Percentiles rank a stretch among this genome's conserved stretches.
Evolutionary conservation across 352 stramenopile species (phyloP).

Genomic region (Globisporangium solare): DNA sequence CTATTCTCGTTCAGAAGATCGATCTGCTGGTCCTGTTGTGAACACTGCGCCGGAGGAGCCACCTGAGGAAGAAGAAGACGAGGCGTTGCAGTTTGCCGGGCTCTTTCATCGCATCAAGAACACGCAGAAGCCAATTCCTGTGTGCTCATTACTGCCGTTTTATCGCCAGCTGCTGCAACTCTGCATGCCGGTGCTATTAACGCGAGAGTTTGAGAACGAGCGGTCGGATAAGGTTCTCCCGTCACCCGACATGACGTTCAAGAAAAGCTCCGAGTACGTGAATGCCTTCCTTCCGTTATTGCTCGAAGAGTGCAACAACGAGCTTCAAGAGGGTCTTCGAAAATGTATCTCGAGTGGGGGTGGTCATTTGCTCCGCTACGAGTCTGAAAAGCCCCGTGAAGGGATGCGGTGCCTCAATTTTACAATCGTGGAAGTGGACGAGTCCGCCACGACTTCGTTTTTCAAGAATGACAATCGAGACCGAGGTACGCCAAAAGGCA

Average conservation of each 20-base stretch:
- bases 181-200: constrained; percentile 70
- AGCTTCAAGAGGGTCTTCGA: constrained; percentile 66
- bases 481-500: constrained; percentile 40
- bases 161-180: constrained; percentile 77
- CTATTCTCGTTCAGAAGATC: constrained; percentile 1
- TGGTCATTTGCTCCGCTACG: constrained; percentile 68
- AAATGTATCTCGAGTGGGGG: constrained; percentile 33
- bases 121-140: constrained; percentile 65
- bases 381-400: constrained; percentile 76
- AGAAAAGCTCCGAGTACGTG: constrained; percentile 67
- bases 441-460: constrained; percentile 18
- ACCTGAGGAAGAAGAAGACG: constrained; percentile 36
- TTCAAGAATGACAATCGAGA: constrained; percentile 16
- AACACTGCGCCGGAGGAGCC: constrained; percentile 6
- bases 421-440: constrained; percentile 53
- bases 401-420: constrained; percentile 80
- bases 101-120: constrained; percentile 83
- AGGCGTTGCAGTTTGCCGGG: constrained; percentile 44
- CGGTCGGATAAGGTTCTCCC: constrained; percentile 44
- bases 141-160: constrained; percentile 75
- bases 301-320: constrained; percentile 79
- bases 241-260: constrained; percentile 55
- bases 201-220: constrained; percentile 55
- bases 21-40: not conserved
- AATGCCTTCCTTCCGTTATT: constrained; percentile 76